Percentiles rank a stretch among this genome's conserved stretches.
These are phyloP conservation scores for Marasmius fiardii DNA, from an alignment of 1,284 basidiomycete genomes.

Conservation along the genomic window DNA sequence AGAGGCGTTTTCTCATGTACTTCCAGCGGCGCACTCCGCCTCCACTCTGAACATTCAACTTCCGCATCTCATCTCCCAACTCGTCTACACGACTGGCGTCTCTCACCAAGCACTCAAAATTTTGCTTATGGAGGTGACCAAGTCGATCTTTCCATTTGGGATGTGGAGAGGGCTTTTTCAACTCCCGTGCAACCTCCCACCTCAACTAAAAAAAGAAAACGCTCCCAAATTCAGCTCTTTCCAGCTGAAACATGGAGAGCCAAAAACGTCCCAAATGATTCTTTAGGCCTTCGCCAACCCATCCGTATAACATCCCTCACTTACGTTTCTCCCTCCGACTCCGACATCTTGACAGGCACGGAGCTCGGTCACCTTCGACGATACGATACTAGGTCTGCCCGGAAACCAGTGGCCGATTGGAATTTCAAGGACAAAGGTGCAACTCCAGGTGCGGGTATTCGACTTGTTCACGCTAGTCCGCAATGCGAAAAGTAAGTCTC, in stretches of 20 bases:
- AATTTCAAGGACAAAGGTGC: slow-evolving; percentile 56
- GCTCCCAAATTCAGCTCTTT: slow-evolving; percentile 56
- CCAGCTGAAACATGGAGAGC: slow-evolving; percentile 78
- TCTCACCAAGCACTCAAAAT: slow-evolving; percentile 46
- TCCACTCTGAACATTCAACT: slow-evolving; percentile 30
- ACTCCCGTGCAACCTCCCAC: slow-evolving; percentile 17
- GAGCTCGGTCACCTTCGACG: slow-evolving; percentile 72
- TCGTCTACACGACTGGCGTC: slow-evolving; percentile 63
- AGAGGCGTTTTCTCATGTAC: slow-evolving; percentile 66
- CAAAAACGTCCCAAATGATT: slow-evolving; percentile 80
- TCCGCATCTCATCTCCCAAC: slow-evolving; percentile 49
- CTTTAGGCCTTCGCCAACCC: slow-evolving; percentile 75
- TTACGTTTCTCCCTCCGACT: slow-evolving; percentile 43
- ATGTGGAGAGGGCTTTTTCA: slow-evolving; percentile 67
- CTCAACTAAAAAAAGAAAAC: slow-evolving; percentile 64
- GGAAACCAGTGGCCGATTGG: slow-evolving; percentile 70
- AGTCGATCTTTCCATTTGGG: slow-evolving; percentile 83
- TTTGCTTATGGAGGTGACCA: slow-evolving; percentile 88
- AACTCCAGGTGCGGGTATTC: slow-evolving; percentile 73
- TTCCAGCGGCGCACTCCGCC: slow-evolving; percentile 65
- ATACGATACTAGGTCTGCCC: slow-evolving; percentile 77
- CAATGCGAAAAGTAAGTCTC: slow-evolving; percentile 73
- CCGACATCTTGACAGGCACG: slow-evolving; percentile 71
- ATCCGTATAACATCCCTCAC: slow-evolving; percentile 73
- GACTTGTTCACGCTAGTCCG: slow-evolving; percentile 54